A percentile compares a stretch with the other conserved stretches of the same genome.
Evolutionary conservation across 1,139 yeast species (phyloP).

Genomic region (Geotrichum europaeum): DNA sequence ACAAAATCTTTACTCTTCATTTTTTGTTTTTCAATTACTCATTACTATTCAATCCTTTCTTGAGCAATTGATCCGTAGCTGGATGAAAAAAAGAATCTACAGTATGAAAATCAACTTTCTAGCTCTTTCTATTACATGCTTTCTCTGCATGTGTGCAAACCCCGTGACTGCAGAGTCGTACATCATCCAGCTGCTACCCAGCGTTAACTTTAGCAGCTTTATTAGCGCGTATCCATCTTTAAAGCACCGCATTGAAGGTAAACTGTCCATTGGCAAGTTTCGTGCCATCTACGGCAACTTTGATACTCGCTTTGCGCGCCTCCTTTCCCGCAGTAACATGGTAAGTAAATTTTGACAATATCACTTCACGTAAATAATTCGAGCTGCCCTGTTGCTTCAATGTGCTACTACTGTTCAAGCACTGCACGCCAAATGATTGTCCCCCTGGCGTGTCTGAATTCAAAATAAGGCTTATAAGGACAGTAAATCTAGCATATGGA

Average conservation of each 20-base stretch:
- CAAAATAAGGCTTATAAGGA: not conserved
- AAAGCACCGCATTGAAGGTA: slow-evolving; percentile 22
- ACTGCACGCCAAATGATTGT: not conserved
- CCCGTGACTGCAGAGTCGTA: slow-evolving; percentile 12
- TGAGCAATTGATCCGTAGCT: not conserved
- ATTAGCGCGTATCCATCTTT: slow-evolving; percentile 27
- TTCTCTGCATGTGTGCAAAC: not conserved
- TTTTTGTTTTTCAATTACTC: not conserved
- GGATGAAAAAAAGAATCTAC: not conserved
- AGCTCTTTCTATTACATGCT: not conserved
- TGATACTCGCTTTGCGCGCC: slow-evolving; percentile 23
- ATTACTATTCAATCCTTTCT: not conserved
- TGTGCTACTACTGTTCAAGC: too few relatives aligned
- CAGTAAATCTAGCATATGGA: too few relatives aligned
- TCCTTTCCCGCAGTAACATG: slow-evolving; percentile 25
- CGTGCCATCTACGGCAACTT: slow-evolving; percentile 30
- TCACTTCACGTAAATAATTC: not conserved
- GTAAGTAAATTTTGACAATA: slow-evolving; percentile 10
- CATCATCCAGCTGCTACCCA: slow-evolving; percentile 29
- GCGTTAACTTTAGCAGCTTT: slow-evolving; percentile 24
- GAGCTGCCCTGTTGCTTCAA: not conserved
- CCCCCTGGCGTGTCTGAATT: not conserved
- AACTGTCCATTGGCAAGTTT: slow-evolving; percentile 26
- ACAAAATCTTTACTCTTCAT: not conserved
- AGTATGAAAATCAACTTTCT: not conserved